Base-by-base conservation (phyloP, 768 basidiomycete genomes). In the Galerina marginata region DNA sequence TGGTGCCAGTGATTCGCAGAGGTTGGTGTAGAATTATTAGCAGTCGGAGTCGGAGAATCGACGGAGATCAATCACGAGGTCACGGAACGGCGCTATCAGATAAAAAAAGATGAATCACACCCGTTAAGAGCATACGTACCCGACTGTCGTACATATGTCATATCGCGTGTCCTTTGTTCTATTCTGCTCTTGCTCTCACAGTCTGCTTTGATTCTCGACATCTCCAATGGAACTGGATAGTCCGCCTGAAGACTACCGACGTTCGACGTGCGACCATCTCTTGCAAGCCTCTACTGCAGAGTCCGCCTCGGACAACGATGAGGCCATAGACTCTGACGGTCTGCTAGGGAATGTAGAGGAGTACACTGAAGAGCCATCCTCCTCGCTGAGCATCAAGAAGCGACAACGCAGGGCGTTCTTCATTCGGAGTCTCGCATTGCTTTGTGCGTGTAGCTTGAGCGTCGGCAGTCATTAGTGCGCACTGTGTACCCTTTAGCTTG, bases 401-500 rank as follows among this genome's bases (percentile, higher is more conserved):
- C 61, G 57, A 42, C 59, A 47, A 50, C 65, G 70, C 36, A 74
- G 77, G 58, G 79, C 82, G 2, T 78, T 81, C 47, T 72, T 85
- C 62, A 77, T 91, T 16, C 79, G 89, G 50, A 68, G 74, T 1
- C 65, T 92, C 20, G 90, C 90, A 12, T 78, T 92, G 3, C 69
- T 89, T 1, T 91, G 89, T 59, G 88, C 88, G 25, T 91, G 90
- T 68, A 86, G 85, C 33, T 72, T 93, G 64, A 90, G 89, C 66
- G 75, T 93, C 38, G 91, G 91, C 37, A 89, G 88, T 62, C 91
- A 92, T 69, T 92, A 90, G 90, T 90, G 67, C 46, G 84, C 74
- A 38, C 54, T 49, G n/a, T 26, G 15, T 15, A 39, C 12, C 57
- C 49, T 46, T 16, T 12, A 3, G 23, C 40, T 11, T 9, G 40